Evolutionary conservation across 2,329 filamentous ascomycete species (phyloP).

Genomic region (Aspergillus fumigatiaffinis): DNA sequence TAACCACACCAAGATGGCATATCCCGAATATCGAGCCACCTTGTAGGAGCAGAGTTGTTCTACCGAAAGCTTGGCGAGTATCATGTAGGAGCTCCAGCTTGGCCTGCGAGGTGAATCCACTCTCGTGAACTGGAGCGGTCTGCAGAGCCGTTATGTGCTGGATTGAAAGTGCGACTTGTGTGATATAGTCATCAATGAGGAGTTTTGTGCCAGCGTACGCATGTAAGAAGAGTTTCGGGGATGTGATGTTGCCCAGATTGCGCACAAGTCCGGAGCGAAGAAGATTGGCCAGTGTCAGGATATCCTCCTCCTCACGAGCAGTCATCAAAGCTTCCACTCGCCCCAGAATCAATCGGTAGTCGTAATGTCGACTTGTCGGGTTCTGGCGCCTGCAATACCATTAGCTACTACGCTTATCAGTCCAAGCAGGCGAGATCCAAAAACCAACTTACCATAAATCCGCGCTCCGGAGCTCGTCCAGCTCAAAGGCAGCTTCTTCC

Average conservation of each 20-base stretch:
- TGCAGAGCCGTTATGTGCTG: constrained; percentile 69
- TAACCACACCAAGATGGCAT: constrained; percentile 86
- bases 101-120: constrained; percentile 63
- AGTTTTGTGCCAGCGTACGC: constrained; percentile 86
- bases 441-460: constrained; percentile 64
- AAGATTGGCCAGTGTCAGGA: constrained; percentile 71
- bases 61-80: constrained; percentile 80
- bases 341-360: constrained; percentile 78
- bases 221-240: constrained; percentile 74
- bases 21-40: constrained; percentile 88
- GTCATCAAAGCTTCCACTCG: constrained; percentile 67
- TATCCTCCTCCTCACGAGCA: constrained; percentile 67
- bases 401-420: neutral
- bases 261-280: constrained; percentile 72
- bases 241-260: constrained; percentile 87
- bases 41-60: constrained; percentile 80
- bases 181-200: constrained; percentile 86
- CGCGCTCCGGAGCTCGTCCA: constrained; percentile 77
- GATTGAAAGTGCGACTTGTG: constrained; percentile 75
- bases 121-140: constrained; percentile 49
- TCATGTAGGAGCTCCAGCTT: constrained; percentile 86
- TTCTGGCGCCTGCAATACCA: constrained; percentile 67
- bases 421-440: no score
- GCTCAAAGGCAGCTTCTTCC: constrained; percentile 75
- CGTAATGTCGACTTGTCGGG: constrained; percentile 75